Conservation (phyloP, 2,329 filamentous ascomycete species). For the Exophiala sp. region DNA sequence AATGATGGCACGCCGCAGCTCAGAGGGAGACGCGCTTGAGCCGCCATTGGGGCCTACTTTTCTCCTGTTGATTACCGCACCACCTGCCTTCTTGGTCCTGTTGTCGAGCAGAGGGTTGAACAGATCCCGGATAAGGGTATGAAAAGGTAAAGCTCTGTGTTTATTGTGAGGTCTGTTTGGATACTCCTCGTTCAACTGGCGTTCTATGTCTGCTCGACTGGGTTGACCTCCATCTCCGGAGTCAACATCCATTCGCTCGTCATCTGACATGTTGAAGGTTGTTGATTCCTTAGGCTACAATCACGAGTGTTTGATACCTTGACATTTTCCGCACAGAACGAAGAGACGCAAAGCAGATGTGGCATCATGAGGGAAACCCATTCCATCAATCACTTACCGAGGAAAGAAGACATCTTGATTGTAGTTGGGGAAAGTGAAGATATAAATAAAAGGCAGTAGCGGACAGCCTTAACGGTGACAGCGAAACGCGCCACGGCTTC, state of each 20-base stretch:
- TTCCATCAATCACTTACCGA: too few relatives aligned
- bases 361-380: too few relatives aligned
- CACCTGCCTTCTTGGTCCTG: slow-evolving; percentile 71
- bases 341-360: background rate
- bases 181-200: slow-evolving; percentile 58
- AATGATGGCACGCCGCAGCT: slow-evolving; percentile 76
- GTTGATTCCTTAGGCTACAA: background rate
- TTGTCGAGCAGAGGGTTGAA: slow-evolving; percentile 80
- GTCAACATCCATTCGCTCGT: slow-evolving; percentile 13
- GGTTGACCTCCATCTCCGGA: slow-evolving; percentile 1
- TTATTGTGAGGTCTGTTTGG: slow-evolving; percentile 80
- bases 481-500: too few relatives aligned
- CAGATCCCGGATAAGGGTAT: slow-evolving; percentile 69
- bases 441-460: too few relatives aligned
- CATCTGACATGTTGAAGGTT: slow-evolving; percentile 15
- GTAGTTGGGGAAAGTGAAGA: too few relatives aligned
- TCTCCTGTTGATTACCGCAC: slow-evolving; percentile 52
- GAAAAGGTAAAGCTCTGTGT: slow-evolving; percentile 75
- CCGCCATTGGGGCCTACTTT: slow-evolving; percentile 56
- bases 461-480: too few relatives aligned
- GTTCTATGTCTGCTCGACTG: slow-evolving; percentile 29
- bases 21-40: slow-evolving; percentile 63
- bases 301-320: too few relatives aligned
- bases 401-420: too few relatives aligned
- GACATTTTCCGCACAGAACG: background rate